These are phyloP conservation scores for Angomonas deanei DNA, from an alignment of 208 protist genomes.

Conservation along the genomic window DNA sequence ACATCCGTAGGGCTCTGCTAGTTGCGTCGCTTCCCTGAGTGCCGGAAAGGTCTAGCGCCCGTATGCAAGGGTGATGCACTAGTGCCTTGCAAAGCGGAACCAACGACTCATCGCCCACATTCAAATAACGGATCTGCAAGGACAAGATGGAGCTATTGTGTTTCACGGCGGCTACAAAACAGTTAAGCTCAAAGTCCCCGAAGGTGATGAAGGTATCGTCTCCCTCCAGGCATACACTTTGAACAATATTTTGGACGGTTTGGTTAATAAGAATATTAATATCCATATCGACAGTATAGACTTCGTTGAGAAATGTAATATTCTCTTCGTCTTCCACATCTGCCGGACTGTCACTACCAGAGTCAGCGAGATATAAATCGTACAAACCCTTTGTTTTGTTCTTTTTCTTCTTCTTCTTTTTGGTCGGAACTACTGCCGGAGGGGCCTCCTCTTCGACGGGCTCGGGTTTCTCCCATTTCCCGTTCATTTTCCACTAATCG, in stretches of 20 bases:
- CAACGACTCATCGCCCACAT: constrained; percentile 69
- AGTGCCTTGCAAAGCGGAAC: constrained; percentile 68
- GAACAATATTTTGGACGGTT: constrained; percentile 65
- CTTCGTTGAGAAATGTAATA: constrained; percentile 32
- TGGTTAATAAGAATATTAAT: constrained; percentile 82
- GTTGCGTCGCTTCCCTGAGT: constrained; percentile 56
- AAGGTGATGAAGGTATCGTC: constrained; percentile 46
- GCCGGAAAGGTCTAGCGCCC: constrained; percentile 68
- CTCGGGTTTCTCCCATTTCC: too few species aligned
- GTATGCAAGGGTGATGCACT: constrained; percentile 40
- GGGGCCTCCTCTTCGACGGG: too few species aligned
- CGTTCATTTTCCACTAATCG: too few species aligned
- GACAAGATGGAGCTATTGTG: constrained; percentile 81
- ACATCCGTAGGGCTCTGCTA: constrained; percentile 47
- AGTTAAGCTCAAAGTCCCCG: constrained; percentile 65
- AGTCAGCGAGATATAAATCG: constrained; percentile 70
- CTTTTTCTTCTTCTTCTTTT: constrained; percentile 15
- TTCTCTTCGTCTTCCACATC: constrained; percentile 21
- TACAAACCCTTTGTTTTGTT: constrained; percentile 44
- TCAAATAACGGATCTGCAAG: constrained; percentile 71
- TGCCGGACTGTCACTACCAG: constrained; percentile 42
- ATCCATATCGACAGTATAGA: constrained; percentile 63
- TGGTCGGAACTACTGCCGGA: background rate
- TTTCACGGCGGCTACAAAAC: constrained; percentile 70
- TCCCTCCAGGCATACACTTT: constrained; percentile 70